These are phyloP conservation scores for Camellia oleifera DNA, from an alignment of 179 eudicot genomes.

Conservation along the genomic window DNA sequence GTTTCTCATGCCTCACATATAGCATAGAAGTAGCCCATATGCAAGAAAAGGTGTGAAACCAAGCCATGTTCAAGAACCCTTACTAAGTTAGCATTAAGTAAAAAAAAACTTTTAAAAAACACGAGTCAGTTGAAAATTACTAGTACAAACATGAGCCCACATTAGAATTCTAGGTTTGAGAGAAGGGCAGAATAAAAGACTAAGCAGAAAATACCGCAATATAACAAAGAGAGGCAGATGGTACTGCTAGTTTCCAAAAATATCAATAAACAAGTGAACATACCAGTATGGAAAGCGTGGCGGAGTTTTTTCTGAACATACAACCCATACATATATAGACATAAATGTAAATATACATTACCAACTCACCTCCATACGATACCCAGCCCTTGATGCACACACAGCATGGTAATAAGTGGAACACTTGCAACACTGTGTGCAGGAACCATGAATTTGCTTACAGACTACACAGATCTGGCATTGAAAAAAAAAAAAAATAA, in stretches of 20 bases:
- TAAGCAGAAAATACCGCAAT: neutral
- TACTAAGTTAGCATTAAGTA: no score
- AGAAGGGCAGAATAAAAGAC: no score
- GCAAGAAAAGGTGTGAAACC: no score
- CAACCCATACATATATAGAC: neutral
- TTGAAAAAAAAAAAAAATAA: conserved; percentile 6
- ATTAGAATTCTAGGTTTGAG: no score
- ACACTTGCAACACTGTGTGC: conserved; percentile 96
- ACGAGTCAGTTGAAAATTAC: no score
- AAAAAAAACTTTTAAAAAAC: no score
- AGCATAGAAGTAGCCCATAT: no score
- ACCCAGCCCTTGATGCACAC: conserved; percentile 99
- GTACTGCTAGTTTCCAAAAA: neutral
- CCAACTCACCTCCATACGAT: conserved; percentile 90
- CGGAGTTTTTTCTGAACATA: neutral
- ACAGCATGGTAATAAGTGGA: conserved; percentile 97
- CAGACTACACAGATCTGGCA: conserved; percentile 92
- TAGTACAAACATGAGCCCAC: no score
- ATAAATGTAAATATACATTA: neutral
- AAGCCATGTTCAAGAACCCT: no score
- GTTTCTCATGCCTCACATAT: no score
- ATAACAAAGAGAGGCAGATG: neutral
- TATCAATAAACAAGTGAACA: neutral
- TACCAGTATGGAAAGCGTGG: neutral
- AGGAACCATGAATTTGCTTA: conserved; percentile 98